Base-by-base conservation (phyloP, 2,329 filamentous ascomycete species). In the Basipetospora chlamydospora region DNA sequence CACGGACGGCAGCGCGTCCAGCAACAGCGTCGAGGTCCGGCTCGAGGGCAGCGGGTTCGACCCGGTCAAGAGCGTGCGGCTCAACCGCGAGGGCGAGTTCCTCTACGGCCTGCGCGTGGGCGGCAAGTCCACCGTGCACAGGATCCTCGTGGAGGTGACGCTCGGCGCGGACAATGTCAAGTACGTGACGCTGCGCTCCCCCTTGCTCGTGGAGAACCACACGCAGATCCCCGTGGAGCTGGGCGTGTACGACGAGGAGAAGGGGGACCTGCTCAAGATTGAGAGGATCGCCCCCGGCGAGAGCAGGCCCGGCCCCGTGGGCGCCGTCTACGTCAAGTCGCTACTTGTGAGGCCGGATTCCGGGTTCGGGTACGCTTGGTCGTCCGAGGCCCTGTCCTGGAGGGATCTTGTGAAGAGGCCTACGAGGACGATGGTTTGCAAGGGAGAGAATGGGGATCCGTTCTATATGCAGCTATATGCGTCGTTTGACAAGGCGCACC, bases 381-480 rank as follows among this genome's bases (percentile, higher is more conserved):
- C 86, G 3, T 79, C 76, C 33, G 86, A 96, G 51, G 74, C 77
- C 28, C 59, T 98, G 8, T 90, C 85, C 68, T 98, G 90, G 90
- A 86, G 76, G 54, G 90, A 96, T 47, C 61, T 98, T 30, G 63
- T 96, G 37, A 84, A 83, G 52, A 67, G 77, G 37, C 85, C 87
- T 10, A 93, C 85, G 0, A 76, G 80, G 45, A 93, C 88, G 2
- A 70, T 98, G 45, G 82, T 84, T 16, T 98, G 90, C 58, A 78
- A 80, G 46, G 85, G 85, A 11, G 88, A 95, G 47, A 76, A 77
- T 43, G 82, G 80, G 30, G 82, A 92, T 30, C 83, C 86, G 0
- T 98, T 98, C 58, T 96, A 93, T 58, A 98, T 98, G 61, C 90
- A 96, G 56, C 77, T 93, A 56, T 83, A 94, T 52, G 81, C 90